A percentile compares a stretch with the other conserved stretches of the same genome.
These are phyloP conservation scores for Myxozyma sirexii DNA, from an alignment of 805 yeast species.

Conservation along the genomic window DNA sequence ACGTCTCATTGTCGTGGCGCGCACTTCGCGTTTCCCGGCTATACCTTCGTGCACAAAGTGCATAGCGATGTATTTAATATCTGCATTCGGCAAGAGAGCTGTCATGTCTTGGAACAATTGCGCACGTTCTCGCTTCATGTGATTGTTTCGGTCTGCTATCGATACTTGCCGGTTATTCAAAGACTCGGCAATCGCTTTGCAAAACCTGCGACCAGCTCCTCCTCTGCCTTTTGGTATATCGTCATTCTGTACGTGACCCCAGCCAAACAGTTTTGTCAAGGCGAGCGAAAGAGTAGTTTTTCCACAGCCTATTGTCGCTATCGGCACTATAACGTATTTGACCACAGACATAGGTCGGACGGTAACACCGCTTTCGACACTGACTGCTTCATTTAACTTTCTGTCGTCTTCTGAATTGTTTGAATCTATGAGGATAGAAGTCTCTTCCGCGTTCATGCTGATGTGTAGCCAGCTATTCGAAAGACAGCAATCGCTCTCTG, in stretches of 20 bases:
- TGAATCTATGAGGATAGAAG: background rate
- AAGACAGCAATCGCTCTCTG: too few species aligned
- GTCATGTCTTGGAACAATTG: conserved; percentile 61
- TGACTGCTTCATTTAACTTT: conserved; percentile 17
- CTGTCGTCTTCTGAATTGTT: conserved; percentile 23
- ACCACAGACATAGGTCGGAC: conserved; percentile 37
- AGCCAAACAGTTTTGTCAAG: conserved; percentile 57
- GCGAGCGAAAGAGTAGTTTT: conserved; percentile 81
- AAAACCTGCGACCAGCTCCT: conserved; percentile 33
- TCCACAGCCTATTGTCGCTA: conserved; percentile 93
- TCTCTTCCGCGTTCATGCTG: too few species aligned
- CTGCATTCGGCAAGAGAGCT: conserved; percentile 43
- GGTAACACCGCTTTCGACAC: background rate
- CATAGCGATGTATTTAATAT: conserved; percentile 63
- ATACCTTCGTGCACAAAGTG: conserved; percentile 56
- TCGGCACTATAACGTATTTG: conserved; percentile 72
- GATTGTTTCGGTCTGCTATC: conserved; percentile 83
- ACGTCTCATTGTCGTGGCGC: conserved; percentile 56
- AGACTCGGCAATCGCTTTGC: conserved; percentile 37
- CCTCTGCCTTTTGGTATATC: conserved; percentile 50
- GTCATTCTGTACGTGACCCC: conserved; percentile 85
- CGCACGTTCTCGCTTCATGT: conserved; percentile 65
- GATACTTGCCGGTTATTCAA: conserved; percentile 55
- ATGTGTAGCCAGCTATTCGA: too few species aligned
- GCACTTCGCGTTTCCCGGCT: conserved; percentile 11